These are phyloP conservation scores for Linnemannia hyalina DNA, from an alignment of 192 early-diverging fungal genomes.

Conservation along the genomic window DNA sequence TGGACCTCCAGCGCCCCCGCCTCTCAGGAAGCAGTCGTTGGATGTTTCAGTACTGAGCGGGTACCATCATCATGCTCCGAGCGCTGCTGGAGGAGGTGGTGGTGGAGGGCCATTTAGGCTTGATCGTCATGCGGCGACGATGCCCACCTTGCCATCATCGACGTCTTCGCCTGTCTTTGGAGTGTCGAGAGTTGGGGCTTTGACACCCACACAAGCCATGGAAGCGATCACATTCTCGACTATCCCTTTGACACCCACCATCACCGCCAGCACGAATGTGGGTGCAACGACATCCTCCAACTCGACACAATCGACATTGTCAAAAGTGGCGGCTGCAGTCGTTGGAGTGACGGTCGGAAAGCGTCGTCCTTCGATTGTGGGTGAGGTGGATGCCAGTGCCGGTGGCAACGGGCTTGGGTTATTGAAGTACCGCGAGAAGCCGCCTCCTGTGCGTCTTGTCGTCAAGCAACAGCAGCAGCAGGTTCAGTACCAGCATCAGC, in stretches of 20 bases:
- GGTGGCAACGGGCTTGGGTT: background rate
- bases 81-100: background rate
- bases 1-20: constrained; percentile 8
- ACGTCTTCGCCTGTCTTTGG: background rate
- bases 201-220: background rate
- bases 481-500: background rate
- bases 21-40: constrained; percentile 26
- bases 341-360: constrained; percentile 37
- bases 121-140: constrained; percentile 4
- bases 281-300: background rate
- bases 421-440: background rate
- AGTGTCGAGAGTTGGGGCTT: background rate
- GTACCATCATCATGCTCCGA: background rate
- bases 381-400: background rate
- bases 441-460: background rate
- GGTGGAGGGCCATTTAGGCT: background rate
- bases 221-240: background rate
- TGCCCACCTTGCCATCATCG: background rate
- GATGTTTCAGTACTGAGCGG: constrained; percentile 9
- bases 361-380: constrained; percentile 17
- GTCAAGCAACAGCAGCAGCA: background rate
- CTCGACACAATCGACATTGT: constrained; percentile 17
- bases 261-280: background rate
- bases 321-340: constrained; percentile 39
- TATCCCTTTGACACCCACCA: background rate